phyloP scores from a whole-genome alignment of 1,139 yeast species.

The Hemisphaericaspora lyxosophila region DNA sequence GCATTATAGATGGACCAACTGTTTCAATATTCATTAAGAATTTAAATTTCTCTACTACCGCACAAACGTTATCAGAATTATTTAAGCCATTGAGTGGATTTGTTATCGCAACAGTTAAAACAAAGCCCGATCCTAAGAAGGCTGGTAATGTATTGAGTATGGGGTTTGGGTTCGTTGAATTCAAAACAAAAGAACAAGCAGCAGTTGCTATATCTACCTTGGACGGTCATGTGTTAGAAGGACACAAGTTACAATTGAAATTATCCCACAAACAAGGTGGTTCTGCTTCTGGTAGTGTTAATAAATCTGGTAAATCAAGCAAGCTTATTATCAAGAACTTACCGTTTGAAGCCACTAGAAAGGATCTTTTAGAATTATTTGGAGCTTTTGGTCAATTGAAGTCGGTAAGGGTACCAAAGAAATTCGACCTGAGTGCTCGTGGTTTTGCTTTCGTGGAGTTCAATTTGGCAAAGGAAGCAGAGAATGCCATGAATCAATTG shows the following conservation, averaged over 20 bases:
- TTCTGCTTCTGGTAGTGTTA: slow-evolving; percentile 24
- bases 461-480: slow-evolving; percentile 86
- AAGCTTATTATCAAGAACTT: slow-evolving; percentile 93
- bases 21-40: slow-evolving; percentile 90
- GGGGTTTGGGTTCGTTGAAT: slow-evolving; percentile 98
- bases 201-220: slow-evolving; percentile 67
- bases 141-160: slow-evolving; percentile 68
- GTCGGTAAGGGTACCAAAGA: slow-evolving; percentile 94
- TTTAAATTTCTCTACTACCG: slow-evolving; percentile 79
- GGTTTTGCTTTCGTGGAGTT: slow-evolving; percentile 98
- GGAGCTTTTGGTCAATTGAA: slow-evolving; percentile 93
- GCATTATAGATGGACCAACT: slow-evolving; percentile 61
- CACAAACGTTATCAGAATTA: slow-evolving; percentile 52
- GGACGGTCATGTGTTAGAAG: slow-evolving; percentile 81
- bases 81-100: slow-evolving; percentile 79
- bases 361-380: slow-evolving; percentile 86
- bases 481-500: slow-evolving; percentile 89
- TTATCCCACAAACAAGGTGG: slow-evolving; percentile 67
- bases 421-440: slow-evolving; percentile 90
- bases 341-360: slow-evolving; percentile 94
- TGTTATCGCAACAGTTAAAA: slow-evolving; percentile 78
- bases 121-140: slow-evolving; percentile 83
- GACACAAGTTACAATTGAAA: slow-evolving; percentile 87
- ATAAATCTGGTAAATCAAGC: slow-evolving; percentile 45
- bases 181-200: slow-evolving; percentile 76